Conservation (phyloP, 2,329 filamentous ascomycete genomes). For the Diplodia intermedia region DNA sequence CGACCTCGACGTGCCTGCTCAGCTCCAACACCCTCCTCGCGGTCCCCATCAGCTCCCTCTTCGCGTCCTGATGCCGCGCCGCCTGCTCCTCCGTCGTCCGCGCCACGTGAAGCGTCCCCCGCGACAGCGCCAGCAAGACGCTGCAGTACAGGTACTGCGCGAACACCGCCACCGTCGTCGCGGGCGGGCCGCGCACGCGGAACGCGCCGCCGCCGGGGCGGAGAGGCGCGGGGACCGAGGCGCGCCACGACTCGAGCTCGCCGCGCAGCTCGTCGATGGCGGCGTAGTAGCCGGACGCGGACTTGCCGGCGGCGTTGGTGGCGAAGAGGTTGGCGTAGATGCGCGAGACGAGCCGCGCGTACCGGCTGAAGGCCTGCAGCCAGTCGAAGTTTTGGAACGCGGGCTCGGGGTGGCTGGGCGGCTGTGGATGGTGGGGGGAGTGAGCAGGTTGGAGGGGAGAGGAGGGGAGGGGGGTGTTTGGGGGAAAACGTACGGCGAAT, state of each 20-base stretch:
- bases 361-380: constrained; percentile 44
- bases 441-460: not conserved
- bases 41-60: constrained; percentile 42
- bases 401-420: constrained; percentile 46
- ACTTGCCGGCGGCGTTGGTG: constrained; percentile 37
- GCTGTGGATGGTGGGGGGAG: not conserved
- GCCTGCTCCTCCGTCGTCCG: constrained; percentile 21
- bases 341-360: constrained; percentile 44
- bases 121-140: constrained; percentile 43
- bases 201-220: constrained; percentile 42
- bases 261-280: constrained; percentile 39
- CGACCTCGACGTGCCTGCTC: constrained; percentile 45
- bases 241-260: constrained; percentile 45
- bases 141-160: constrained; percentile 45
- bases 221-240: constrained; percentile 42
- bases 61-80: constrained; percentile 35
- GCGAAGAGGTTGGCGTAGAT: constrained; percentile 48
- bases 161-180: constrained; percentile 38
- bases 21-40: constrained; percentile 46
- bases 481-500: constrained; percentile 35
- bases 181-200: constrained; percentile 33
- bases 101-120: constrained; percentile 42
- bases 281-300: constrained; percentile 32
- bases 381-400: constrained; percentile 46
- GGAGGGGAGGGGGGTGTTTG: not conserved